A percentile compares a stretch with the other conserved stretches of the same genome.
Evolutionary conservation across 192 early-diverging fungal species (phyloP).

Genomic region (Rhizophagus clarus): DNA sequence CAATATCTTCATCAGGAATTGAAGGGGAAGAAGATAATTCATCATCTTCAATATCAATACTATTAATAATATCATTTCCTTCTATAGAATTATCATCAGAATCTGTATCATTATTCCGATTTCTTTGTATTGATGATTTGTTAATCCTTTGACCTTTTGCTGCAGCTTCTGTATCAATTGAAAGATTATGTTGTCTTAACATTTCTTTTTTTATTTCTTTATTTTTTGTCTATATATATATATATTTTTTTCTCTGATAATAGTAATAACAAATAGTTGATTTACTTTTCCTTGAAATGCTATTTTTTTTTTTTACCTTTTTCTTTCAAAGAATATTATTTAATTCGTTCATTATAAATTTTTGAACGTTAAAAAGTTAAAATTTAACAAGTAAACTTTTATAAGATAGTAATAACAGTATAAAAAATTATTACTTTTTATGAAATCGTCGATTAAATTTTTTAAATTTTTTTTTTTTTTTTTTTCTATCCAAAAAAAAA

Average conservation of each 20-base stretch:
- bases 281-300: not conserved
- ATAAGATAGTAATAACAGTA: too few relatives aligned
- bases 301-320: not conserved
- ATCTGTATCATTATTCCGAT: not conserved
- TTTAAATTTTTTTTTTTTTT: too few relatives aligned
- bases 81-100: not conserved
- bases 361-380: too few relatives aligned
- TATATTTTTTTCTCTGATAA: too few relatives aligned
- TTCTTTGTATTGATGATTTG: not conserved
- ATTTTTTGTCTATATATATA: too few relatives aligned
- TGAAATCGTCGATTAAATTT: too few relatives aligned
- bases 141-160: not conserved
- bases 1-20: conserved; percentile 66
- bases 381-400: too few relatives aligned
- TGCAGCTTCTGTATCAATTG: conserved; percentile 26
- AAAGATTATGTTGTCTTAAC: conserved; percentile 19
- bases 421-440: too few relatives aligned
- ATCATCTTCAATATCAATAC: conserved; percentile 42
- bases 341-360: not conserved
- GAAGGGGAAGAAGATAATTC: conserved; percentile 45
- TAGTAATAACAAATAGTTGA: too few relatives aligned
- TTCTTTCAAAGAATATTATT: not conserved
- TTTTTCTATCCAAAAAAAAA: too few relatives aligned
- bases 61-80: conserved; percentile 27
- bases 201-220: conserved; percentile 23